Base-by-base conservation (phyloP, 2,329 filamentous ascomycete genomes). In the Ophiostoma triangulosporum region DNA sequence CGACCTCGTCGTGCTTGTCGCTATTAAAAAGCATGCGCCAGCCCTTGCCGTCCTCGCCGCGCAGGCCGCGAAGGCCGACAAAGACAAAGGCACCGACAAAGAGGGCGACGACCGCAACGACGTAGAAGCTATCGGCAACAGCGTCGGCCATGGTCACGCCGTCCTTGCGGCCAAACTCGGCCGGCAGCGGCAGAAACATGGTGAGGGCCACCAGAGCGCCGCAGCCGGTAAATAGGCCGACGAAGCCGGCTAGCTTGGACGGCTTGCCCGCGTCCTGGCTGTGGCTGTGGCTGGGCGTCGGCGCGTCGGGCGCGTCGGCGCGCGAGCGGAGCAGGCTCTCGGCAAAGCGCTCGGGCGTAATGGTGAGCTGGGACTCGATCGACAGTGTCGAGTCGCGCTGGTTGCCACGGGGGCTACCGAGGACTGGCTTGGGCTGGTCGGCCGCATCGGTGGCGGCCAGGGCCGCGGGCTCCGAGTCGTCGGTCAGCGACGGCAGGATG, bases 221-320 rank as follows among this genome's bases (percentile, higher is more conserved):
- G 62, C 87, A 88, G 24, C 93, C 93, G 7, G 93, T 95, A 64
- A 94, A 95, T 55, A 95, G 73, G 4, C 93, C 93, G 5, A 98
- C 93, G 50, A 90, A 81, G 0, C 93, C 93, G 15, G 93, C 91
- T 26, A 98, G 76, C 17, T 73, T 72, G 1, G 76, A 74, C 1
- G 78, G 74, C 57, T 76, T 76, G n/a, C 68, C 68, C 2, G 51
- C 17, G 38, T 40, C 27, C 27, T 51, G 40, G 26, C 43, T 48
- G 12, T 31, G 29, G 32, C 38, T 51, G 4, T n/a, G 48, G 46
- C 59, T 64, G 60, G 59, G 62, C 36, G 11, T 49, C 45, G 29
- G 53, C 53, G 9, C 54, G 38, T 43, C 38, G 20, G 38, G 38
- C 4, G 38, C 22, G 38, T 43, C 14, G 27, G 17, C 31, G 2